A percentile compares a stretch with the other conserved stretches of the same genome.
phyloP scores from a whole-genome alignment of 495 filamentous ascomycete species.

The Staphylotrichum tortipilum region DNA sequence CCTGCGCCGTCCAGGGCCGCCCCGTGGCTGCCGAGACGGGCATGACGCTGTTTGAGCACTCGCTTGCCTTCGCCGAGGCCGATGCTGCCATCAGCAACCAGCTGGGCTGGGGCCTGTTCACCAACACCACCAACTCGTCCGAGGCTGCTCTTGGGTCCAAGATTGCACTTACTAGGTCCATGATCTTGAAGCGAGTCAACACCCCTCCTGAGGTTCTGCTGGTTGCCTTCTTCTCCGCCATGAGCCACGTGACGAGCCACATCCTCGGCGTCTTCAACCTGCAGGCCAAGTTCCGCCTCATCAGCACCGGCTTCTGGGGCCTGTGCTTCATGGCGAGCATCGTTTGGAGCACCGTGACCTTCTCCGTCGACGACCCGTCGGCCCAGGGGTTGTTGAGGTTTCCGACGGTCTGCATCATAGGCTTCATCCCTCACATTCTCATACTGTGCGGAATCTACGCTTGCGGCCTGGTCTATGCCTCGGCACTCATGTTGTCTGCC shows the following conservation, averaged over 20 bases:
- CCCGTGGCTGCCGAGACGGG: slow-evolving; percentile 74
- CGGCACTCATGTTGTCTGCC: slow-evolving; percentile 69
- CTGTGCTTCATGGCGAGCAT: slow-evolving; percentile 78
- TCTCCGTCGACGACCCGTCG: slow-evolving; percentile 43
- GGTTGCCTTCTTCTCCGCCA: slow-evolving; percentile 76
- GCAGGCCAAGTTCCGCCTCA: slow-evolving; percentile 65
- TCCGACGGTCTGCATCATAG: slow-evolving; percentile 89
- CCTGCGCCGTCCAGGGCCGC: slow-evolving; percentile 83
- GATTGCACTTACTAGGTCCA: slow-evolving; percentile 45
- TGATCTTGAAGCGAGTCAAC: slow-evolving; percentile 57
- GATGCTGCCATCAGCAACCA: slow-evolving; percentile 74
- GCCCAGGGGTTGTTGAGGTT: slow-evolving; percentile 57
- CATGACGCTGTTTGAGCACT: slow-evolving; percentile 96
- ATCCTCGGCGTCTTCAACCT: slow-evolving; percentile 69
- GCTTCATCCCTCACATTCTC: slow-evolving; percentile 86
- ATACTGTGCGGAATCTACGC: slow-evolving; percentile 67
- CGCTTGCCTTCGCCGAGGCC: slow-evolving; percentile 90
- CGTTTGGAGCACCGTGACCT: slow-evolving; percentile 56
- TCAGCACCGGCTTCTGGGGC: slow-evolving; percentile 85
- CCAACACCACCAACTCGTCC: slow-evolving; percentile 28
- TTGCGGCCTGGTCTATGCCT: slow-evolving; percentile 63
- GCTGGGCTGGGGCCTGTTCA: slow-evolving; percentile 60
- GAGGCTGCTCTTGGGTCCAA: slow-evolving; percentile 32
- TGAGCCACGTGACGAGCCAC: slow-evolving; percentile 82
- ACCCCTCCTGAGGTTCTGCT: slow-evolving; percentile 83